Percentiles rank a stretch among this genome's conserved stretches.
These are phyloP conservation scores for Fomitopsis betulina DNA, from an alignment of 1,284 basidiomycete genomes.

Conservation along the genomic window DNA sequence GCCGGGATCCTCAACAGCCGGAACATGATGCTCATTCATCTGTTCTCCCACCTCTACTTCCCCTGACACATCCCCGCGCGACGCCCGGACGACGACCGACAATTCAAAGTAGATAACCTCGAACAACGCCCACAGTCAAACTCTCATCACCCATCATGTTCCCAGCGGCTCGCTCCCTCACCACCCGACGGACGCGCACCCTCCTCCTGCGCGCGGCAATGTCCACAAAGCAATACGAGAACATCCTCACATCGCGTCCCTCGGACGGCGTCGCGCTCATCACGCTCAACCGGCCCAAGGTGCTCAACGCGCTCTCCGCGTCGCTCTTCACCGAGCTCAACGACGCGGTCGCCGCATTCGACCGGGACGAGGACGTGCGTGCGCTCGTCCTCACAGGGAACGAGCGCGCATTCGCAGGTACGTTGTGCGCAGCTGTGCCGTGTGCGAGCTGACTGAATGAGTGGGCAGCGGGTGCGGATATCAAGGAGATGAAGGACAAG, in stretches of 20 bases:
- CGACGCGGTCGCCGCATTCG: slow-evolving; percentile 67
- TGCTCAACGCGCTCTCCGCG: slow-evolving; percentile 87
- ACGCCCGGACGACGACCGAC: no score
- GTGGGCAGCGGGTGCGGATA: slow-evolving; percentile 75
- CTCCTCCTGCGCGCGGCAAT: neutral
- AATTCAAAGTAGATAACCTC: no score
- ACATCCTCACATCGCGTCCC: slow-evolving; percentile 75
- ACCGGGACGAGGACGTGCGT: slow-evolving; percentile 67
- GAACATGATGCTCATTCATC: no score
- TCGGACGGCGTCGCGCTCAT: slow-evolving; percentile 80
- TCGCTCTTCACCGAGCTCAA: slow-evolving; percentile 80
- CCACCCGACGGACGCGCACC: slow-evolving; percentile 8
- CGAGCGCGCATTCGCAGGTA: slow-evolving; percentile 82
- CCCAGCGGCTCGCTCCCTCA: slow-evolving; percentile 16
- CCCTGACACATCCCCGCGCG: no score
- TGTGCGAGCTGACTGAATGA: neutral
- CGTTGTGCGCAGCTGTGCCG: slow-evolving; percentile 39
- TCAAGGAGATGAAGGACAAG: slow-evolving; percentile 94
- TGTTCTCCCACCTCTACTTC: no score
- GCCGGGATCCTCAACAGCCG: no score
- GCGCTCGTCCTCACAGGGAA: slow-evolving; percentile 94
- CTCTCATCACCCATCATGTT: neutral
- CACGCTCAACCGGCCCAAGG: slow-evolving; percentile 94
- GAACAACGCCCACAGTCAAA: no score
- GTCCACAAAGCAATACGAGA: slow-evolving; percentile 41